A percentile compares a stretch with the other conserved stretches of the same genome.
These are phyloP conservation scores for Exserohilum turcica DNA, from an alignment of 2,329 filamentous ascomycete species.

Conservation along the genomic window DNA sequence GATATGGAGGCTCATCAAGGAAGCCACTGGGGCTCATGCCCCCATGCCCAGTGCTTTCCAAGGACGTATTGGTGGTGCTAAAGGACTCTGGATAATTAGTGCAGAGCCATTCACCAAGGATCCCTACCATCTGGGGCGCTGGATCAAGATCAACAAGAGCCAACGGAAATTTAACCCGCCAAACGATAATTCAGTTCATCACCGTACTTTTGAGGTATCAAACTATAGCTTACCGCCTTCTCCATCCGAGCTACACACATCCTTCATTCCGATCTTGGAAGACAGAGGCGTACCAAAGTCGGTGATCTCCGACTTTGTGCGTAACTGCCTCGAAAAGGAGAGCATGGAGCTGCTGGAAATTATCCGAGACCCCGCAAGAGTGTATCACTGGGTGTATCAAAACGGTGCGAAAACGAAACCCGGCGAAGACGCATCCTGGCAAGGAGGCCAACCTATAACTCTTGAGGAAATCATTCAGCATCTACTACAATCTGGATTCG, in stretches of 20 bases:
- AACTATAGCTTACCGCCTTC: constrained; percentile 54
- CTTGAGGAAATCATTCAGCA: constrained; percentile 36
- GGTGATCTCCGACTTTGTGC: constrained; percentile 58
- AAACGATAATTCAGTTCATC: constrained; percentile 55
- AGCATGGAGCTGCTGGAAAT: constrained; percentile 59
- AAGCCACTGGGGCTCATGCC: constrained; percentile 63
- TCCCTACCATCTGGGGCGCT: constrained; percentile 52
- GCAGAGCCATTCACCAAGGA: constrained; percentile 52
- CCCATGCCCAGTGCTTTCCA: constrained; percentile 71
- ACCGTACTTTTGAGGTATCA: constrained; percentile 70
- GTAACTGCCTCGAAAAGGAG: constrained; percentile 57
- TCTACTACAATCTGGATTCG: constrained; percentile 59
- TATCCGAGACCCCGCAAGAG: constrained; percentile 61
- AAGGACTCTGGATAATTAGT: constrained; percentile 75
- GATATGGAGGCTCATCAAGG: constrained; percentile 58
- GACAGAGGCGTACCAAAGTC: constrained; percentile 59
- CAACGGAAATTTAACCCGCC: constrained; percentile 68
- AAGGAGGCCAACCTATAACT: constrained; percentile 31
- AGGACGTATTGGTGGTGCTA: constrained; percentile 72
- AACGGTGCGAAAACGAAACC: constrained; percentile 40
- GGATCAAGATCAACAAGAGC: constrained; percentile 69
- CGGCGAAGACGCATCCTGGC: constrained; percentile 20
- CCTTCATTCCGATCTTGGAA: constrained; percentile 71
- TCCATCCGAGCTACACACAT: constrained; percentile 65
- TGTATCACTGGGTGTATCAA: constrained; percentile 52